Base-by-base conservation (phyloP, 371 early-diverging fungal species). In the Mortierella sp. region DNA sequence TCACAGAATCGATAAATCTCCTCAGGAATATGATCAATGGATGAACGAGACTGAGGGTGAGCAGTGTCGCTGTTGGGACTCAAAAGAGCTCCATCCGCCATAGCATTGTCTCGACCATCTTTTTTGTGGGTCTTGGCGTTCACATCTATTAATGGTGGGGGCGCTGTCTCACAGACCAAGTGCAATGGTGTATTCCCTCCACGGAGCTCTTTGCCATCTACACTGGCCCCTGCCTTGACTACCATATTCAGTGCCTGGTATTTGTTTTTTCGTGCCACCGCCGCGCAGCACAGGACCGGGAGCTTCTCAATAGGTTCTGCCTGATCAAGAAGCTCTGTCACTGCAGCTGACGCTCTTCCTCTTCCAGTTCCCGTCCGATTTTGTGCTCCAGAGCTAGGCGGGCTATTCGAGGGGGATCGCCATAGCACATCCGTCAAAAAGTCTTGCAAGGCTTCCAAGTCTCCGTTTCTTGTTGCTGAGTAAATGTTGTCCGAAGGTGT, bases 191-290 rank as follows among this genome's bases (percentile, higher is more conserved):
- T 79, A 18, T 79, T 79, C 6, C 80, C 80, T 26, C 66, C 67
- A 19, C 80, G 80, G 21, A 60, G 65, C 26, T 73, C 80, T 19
- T 70, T 72, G 48, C 73, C 51, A 12, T 69, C 73, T 1, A 79
- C 80, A 57, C 70, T 79, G n/a, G 80, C 80, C 4, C 80, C 80
- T 16, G 80, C 80, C 47, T 57, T 68, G 19, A 72, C 60, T 7
- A 79, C 80, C 70, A 79, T 70, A 29, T 69, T 66, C 67, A 79
- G 45, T 9, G 73, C 67, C 61, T 72, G 70, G 44, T 73, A 79
- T 58, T 73, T 79, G 64, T 79, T 79, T 53, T 79, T 79, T 14
- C 80, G 52, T 15, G 80, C 80, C 9, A 79, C 80, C 0, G 80
- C 73, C 14, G 73, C 80, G 50, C 80, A 79, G 23, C 80, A 79